Conservation (phyloP, 2,329 filamentous ascomycete species). For the Cladosporium phlei region DNA sequence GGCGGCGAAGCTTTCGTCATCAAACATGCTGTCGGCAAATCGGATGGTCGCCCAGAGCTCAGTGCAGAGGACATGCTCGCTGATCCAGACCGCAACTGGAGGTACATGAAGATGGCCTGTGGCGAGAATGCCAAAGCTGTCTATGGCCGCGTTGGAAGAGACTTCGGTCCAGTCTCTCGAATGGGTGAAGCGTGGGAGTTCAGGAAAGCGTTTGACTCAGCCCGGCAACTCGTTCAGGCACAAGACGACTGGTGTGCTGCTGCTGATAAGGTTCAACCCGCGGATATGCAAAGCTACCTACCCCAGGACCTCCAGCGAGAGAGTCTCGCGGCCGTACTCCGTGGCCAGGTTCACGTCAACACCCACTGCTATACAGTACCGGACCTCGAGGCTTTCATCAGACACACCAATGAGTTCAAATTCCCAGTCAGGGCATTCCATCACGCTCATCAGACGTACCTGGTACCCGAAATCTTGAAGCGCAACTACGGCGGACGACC, state of each 20-base stretch:
- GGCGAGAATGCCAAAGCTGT: slow-evolving; percentile 49
- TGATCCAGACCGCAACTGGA: slow-evolving; percentile 60
- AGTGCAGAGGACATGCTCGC: slow-evolving; percentile 61
- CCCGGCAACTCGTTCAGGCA: slow-evolving; percentile 50
- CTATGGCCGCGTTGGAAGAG: slow-evolving; percentile 52
- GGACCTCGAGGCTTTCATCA: slow-evolving; percentile 64
- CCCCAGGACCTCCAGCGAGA: slow-evolving; percentile 62
- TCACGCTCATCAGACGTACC: slow-evolving; percentile 63
- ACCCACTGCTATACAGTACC: slow-evolving; percentile 68
- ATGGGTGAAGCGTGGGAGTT: slow-evolving; percentile 68
- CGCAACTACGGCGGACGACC: slow-evolving; percentile 36
- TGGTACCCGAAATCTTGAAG: slow-evolving; percentile 57
- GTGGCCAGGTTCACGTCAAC: slow-evolving; percentile 65
- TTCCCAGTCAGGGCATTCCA: slow-evolving; percentile 64
- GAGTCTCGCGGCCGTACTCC: slow-evolving; percentile 56
- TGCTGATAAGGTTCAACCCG: slow-evolving; percentile 48
- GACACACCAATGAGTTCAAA: slow-evolving; percentile 67
- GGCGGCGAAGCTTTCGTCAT: slow-evolving; percentile 66
- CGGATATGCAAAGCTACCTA: slow-evolving; percentile 54
- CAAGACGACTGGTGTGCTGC: slow-evolving; percentile 66
- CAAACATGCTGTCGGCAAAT: slow-evolving; percentile 60
- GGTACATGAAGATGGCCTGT: slow-evolving; percentile 74
- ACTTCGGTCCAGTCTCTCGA: slow-evolving; percentile 54
- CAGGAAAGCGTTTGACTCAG: slow-evolving; percentile 62
- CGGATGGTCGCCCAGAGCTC: slow-evolving; percentile 58